Base-by-base conservation (phyloP, 352 stramenopile species). In the Pythium guiyangense region DNA sequence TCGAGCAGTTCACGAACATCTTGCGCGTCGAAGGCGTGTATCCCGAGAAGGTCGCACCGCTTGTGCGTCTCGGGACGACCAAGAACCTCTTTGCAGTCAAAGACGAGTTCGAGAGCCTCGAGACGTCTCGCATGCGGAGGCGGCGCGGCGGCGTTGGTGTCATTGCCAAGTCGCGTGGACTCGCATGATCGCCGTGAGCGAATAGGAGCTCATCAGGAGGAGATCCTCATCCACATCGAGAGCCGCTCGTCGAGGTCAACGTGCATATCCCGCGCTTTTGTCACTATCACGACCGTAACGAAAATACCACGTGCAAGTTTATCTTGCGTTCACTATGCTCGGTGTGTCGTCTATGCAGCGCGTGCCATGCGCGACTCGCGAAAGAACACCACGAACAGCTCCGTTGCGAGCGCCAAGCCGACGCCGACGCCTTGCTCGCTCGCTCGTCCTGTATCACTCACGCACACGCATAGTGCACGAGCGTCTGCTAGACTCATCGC, bases 1-100 rank as follows among this genome's bases (percentile, higher is more conserved):
- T 90, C 0, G 77, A 90, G 56, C 53, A 79, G 52, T 88, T 90
- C 57, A 83, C 79, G 1, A 49, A 59, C n/a, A 54, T 88, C 27
- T 54, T 90, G 51, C 75, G 77, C 10, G 34, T 35, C 6, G 73
- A 83, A 60, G 79, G 77, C 45, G 77, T 90, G 49, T 90, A 90
- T 37, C 64, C 73, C 20, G 79, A 90, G 61, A 62, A 66, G 1
- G 62, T 73, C 44, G 67, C 71, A 6, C 78, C 79, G 6, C 66
- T 90, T 4, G 74, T 70, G n/a, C 69, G 77, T 0, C 65, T 89
- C 5, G 79, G 79, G 47, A 84, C 76, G 18, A 62, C 77, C 20
- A 79, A 83, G 45, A 76, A 85, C 40, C 50, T 87, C 4, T 59
- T 81, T 11, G 62, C 67, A 2, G 46, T 70, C 22, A 67, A 73